Conservation (phyloP, 768 basidiomycete species). For the Boletus tylopilopsis region DNA sequence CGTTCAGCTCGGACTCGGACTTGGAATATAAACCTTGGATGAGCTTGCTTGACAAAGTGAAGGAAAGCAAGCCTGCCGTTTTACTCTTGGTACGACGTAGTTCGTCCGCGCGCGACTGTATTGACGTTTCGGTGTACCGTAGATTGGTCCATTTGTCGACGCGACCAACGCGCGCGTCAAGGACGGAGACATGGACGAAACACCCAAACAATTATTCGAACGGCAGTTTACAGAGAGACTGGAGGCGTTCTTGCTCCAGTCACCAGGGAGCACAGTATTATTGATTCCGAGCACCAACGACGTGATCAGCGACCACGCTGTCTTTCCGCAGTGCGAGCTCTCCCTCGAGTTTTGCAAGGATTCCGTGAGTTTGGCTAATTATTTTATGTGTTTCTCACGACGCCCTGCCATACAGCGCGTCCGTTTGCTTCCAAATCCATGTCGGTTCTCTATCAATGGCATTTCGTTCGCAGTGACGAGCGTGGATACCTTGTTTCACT, state of each 20-base stretch:
- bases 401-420: slow-evolving; percentile 51
- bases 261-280: slow-evolving; percentile 68
- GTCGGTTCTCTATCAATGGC: slow-evolving; percentile 80
- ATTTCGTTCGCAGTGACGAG: slow-evolving; percentile 77
- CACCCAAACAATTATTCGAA: slow-evolving; percentile 66
- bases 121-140: neutral
- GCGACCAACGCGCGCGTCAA: slow-evolving; percentile 68
- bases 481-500: slow-evolving; percentile 85
- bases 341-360: slow-evolving; percentile 41
- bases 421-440: slow-evolving; percentile 81
- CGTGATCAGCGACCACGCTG: slow-evolving; percentile 70
- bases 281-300: slow-evolving; percentile 84
- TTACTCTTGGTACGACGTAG: slow-evolving; percentile 61
- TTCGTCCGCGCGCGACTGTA: neutral
- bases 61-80: slow-evolving; percentile 63
- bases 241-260: slow-evolving; percentile 50
- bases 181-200: slow-evolving; percentile 65
- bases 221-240: slow-evolving; percentile 58
- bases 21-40: slow-evolving; percentile 71
- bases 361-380: slow-evolving; percentile 41
- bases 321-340: slow-evolving; percentile 79
- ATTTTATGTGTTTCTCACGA: neutral
- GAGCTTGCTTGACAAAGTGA: slow-evolving; percentile 58
- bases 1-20: slow-evolving; percentile 79
- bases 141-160: slow-evolving; percentile 95